Evolutionary conservation across 352 stramenopile species (phyloP), one percentile per base, ranked within the genome.

Genomic region (Bremia lactucae): DNA sequence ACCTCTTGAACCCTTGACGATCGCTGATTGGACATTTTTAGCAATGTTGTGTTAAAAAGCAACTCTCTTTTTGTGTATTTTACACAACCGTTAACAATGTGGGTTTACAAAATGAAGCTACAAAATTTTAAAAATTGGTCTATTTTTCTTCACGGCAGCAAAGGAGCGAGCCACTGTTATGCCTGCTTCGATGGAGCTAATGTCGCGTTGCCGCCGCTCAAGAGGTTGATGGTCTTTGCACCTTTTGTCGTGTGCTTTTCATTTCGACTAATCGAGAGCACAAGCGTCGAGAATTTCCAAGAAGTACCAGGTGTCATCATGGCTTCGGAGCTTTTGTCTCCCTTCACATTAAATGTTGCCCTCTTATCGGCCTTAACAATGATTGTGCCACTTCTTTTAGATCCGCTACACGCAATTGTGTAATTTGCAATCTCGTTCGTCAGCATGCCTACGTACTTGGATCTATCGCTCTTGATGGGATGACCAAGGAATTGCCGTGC

Each of bases 361-460:
- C 72, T 66, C 49, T 85, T 85, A 59, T 72, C 82, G 13, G 74
- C 74, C 51, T 85, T 84, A 44, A 87, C 69, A 19, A 83, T 78
- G 34, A 85, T 58, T 26, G 60, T 87, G 35, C 74, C 74, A 29
- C 83, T 69, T 14, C 69, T 71, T 42, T 83, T 83, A 2, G 71
- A 65, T 2, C 74, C 74, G 14, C 45, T 62, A 45, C 74, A 87
- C 19, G 70, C 53, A 43, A 87, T 79, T 9, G 65, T 69, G 56
- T 87, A 87, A 49, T 87, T 84, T 26, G 71, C 72, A 2, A 48
- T 33, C n/a, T 68, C 55, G 35, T 68, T 59, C 22, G 58, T 81
- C n/a, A 87, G 59, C n/a, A 59, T 49, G 4, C 74, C 74, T 0
- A 82, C 61, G 46, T 81, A 85, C 29, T 79, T 76, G 36, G 69